A percentile compares a stretch with the other conserved stretches of the same genome.
Evolutionary conservation across 1,284 basidiomycete genomes (phyloP).

Genomic region (Sphagnurus paluster): DNA sequence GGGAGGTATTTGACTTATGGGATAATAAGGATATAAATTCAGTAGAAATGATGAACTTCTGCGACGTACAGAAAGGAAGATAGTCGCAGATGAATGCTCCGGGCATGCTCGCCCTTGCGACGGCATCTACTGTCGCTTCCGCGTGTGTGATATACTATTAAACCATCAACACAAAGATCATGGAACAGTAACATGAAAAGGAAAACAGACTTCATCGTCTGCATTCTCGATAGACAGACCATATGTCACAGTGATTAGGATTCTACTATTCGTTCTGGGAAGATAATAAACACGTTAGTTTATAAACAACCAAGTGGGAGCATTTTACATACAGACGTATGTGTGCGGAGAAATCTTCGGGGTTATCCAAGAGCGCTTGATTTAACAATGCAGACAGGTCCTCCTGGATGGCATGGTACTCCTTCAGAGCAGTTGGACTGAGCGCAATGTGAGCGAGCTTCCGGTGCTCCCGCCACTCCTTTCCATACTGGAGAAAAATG

Average conservation of each 20-base stretch:
- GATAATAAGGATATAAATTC: too few species aligned
- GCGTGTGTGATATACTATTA: constrained; percentile 24
- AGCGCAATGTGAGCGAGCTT: constrained; percentile 26
- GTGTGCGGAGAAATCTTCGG: not conserved
- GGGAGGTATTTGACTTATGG: constrained; percentile 2
- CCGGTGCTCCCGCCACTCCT: constrained; percentile 25
- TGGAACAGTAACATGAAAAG: not conserved
- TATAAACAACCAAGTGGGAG: not conserved
- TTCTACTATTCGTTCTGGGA: constrained; percentile 18
- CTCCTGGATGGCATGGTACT: constrained; percentile 24
- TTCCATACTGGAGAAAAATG: constrained; percentile 22
- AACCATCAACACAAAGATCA: not conserved
- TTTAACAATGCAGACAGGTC: not conserved
- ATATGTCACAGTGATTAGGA: constrained; percentile 27
- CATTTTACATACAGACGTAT: not conserved
- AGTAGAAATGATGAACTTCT: constrained; percentile 12
- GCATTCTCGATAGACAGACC: constrained; percentile 21
- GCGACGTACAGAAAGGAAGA: constrained; percentile 24
- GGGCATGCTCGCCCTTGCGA: constrained; percentile 20
- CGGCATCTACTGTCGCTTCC: constrained; percentile 24
- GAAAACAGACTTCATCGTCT: constrained; percentile 17
- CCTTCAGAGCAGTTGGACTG: constrained; percentile 21
- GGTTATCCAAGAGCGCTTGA: not conserved
- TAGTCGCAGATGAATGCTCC: constrained; percentile 27
- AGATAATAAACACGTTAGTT: not conserved